Evolutionary conservation across 768 basidiomycete genomes (phyloP), one percentile per base, ranked within the genome.

Genomic region (Leucosporidium yakuticum): DNA sequence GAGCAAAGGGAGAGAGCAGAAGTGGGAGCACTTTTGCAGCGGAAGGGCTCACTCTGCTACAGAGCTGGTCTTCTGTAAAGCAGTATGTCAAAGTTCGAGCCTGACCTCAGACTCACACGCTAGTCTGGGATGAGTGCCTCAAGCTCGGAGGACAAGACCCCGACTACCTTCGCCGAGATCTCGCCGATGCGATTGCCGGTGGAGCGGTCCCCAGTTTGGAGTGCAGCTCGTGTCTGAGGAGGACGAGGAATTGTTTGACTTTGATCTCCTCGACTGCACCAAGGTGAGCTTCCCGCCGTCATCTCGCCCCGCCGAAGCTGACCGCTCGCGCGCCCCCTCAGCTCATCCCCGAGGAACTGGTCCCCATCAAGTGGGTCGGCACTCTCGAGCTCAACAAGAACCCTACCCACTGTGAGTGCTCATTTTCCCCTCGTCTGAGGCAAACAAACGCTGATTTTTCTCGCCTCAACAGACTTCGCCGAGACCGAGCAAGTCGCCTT

Each of bases 41-140:
- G n/a, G n/a, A n/a, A n/a, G n/a, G n/a, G n/a, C n/a, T n/a, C n/a
- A n/a, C n/a, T n/a, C n/a, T n/a, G n/a, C n/a, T n/a, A n/a, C n/a
- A n/a, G n/a, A n/a, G n/a, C n/a, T n/a, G n/a, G n/a, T n/a, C n/a
- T n/a, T n/a, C n/a, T n/a, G n/a, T n/a, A n/a, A n/a, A n/a, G n/a
- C n/a, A n/a, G n/a, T n/a, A n/a, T n/a, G n/a, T n/a, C n/a, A n/a
- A n/a, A n/a, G n/a, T n/a, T n/a, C n/a, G n/a, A 84, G 49, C 85
- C 91, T 19, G 63, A 67, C 44, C 83, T 92, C 21, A 90, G 91
- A 88, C 88, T 2, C 88, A 92, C 76, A 87, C 85, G 65, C 80
- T 94, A 20, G 81, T 88, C 8, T 95, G 92, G 91, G 91, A 95
- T 69, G 92, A 96, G 73, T 89, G 89, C 1, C 80, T 94, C 68